Evolutionary conservation across 2,329 filamentous ascomycete genomes (phyloP).

Genomic region (Penicillium sp.): DNA sequence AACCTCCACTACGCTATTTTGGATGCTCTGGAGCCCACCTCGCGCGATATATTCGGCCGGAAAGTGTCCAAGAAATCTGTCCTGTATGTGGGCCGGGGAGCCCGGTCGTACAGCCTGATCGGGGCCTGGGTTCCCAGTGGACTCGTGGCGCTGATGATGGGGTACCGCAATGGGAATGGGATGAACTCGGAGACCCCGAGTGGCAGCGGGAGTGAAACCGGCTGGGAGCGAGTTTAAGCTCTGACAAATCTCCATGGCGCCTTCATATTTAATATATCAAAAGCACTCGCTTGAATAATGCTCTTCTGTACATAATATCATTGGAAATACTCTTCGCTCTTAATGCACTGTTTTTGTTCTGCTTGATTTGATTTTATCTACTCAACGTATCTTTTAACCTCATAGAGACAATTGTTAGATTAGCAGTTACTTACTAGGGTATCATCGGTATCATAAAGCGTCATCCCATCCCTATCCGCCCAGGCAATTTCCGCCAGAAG

Average conservation of each 20-base stretch:
- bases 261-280: constrained; percentile 1
- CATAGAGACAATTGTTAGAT: background rate
- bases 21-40: constrained; percentile 68
- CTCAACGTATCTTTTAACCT: background rate
- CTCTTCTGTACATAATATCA: constrained; percentile 13
- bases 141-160: constrained; percentile 92
- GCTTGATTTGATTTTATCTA: background rate
- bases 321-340: constrained; percentile 16
- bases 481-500: background rate
- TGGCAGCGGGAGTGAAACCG: constrained; percentile 34
- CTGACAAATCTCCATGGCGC: background rate
- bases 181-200: constrained; percentile 25
- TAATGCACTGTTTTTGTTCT: constrained; percentile 5
- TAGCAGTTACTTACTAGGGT: background rate
- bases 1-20: constrained; percentile 85
- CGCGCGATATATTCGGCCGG: constrained; percentile 40
- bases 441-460: background rate
- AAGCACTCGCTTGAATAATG: constrained; percentile 1
- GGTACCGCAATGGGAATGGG: constrained; percentile 52
- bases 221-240: constrained; percentile 35
- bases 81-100: constrained; percentile 79
- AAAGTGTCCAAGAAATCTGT: constrained; percentile 49
- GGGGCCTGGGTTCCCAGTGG: constrained; percentile 74
- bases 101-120: constrained; percentile 78
- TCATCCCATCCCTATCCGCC: background rate